phyloP scores from a whole-genome alignment of 2,329 filamentous ascomycete species.

The Colletotrichum phormii region DNA sequence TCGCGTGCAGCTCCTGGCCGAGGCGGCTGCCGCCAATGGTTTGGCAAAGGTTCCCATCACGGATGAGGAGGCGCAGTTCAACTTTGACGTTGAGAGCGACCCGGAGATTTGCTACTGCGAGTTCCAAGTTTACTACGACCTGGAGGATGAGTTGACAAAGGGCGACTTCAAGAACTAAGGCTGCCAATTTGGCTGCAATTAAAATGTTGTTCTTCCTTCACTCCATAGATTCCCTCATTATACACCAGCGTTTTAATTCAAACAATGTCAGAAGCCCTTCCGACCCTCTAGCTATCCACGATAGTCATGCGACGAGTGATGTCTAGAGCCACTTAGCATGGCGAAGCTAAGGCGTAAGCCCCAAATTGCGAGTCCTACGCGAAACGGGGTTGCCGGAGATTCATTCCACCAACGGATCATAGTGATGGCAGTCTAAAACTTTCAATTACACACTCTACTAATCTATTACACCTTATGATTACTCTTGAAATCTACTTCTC shows the following conservation, averaged over 20 bases:
- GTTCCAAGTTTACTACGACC: slow-evolving; percentile 38
- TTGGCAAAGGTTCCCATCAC: slow-evolving; percentile 51
- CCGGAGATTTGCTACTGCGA: slow-evolving; percentile 39
- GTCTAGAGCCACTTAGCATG: too few species aligned
- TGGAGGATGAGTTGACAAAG: slow-evolving; percentile 33
- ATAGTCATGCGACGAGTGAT: too few species aligned
- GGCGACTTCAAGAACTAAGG: slow-evolving; percentile 32
- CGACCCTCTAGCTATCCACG: too few species aligned
- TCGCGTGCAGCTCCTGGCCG: slow-evolving; percentile 74
- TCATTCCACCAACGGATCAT: too few species aligned
- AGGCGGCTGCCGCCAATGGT: slow-evolving; percentile 52
- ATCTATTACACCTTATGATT: too few species aligned
- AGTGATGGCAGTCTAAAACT: too few species aligned
- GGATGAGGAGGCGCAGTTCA: slow-evolving; percentile 55
- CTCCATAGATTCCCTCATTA: not conserved
- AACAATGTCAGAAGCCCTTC: not conserved
- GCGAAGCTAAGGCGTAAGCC: too few species aligned
- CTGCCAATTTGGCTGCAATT: not conserved
- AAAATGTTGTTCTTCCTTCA: not conserved
- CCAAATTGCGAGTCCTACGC: too few species aligned
- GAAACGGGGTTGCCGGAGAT: too few species aligned
- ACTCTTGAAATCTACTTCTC: not conserved
- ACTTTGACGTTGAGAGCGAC: slow-evolving; percentile 38
- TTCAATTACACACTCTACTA: too few species aligned
- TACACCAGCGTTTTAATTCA: not conserved